Conservation (phyloP, 2,329 filamentous ascomycete genomes). For the Stachybotrys chlorohalonatus region DNA sequence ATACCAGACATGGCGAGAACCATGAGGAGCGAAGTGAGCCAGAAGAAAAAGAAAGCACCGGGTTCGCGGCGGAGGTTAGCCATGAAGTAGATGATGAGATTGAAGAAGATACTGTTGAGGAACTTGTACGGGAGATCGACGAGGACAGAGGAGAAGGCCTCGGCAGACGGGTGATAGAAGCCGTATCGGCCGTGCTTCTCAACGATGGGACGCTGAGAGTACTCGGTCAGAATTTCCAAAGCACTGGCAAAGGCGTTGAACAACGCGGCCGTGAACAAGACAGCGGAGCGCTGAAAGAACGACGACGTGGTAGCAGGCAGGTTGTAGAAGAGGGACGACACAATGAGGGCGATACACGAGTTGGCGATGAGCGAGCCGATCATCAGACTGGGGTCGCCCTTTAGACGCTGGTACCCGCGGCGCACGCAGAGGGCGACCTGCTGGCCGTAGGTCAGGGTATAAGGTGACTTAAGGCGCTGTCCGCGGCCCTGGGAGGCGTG, state of each 20-base stretch:
- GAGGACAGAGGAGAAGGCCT: slow-evolving; percentile 25
- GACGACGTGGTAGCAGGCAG: slow-evolving; percentile 28
- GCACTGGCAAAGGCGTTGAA: slow-evolving; percentile 37
- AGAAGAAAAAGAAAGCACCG: slow-evolving; percentile 37
- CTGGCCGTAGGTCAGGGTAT: slow-evolving; percentile 35
- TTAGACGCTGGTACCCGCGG: slow-evolving; percentile 28
- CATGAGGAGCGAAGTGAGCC: slow-evolving; percentile 37
- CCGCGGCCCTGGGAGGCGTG: slow-evolving; percentile 18
- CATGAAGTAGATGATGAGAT: slow-evolving; percentile 41
- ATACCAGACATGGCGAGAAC: slow-evolving; percentile 57
- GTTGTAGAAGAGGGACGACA: slow-evolving; percentile 42
- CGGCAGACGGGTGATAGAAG: slow-evolving; percentile 27
- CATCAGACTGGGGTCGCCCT: slow-evolving; percentile 13
- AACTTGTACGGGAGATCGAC: slow-evolving; percentile 35
- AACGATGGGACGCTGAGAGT: slow-evolving; percentile 26
- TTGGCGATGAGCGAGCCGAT: slow-evolving; percentile 20
- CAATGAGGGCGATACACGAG: slow-evolving; percentile 37
- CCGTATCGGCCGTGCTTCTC: slow-evolving; percentile 30
- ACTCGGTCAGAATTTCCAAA: slow-evolving; percentile 28
- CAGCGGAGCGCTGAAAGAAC: slow-evolving; percentile 34
- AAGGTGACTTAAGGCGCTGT: slow-evolving; percentile 36
- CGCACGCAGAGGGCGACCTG: slow-evolving; percentile 34
- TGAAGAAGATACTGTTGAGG: slow-evolving; percentile 28
- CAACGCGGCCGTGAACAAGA: slow-evolving; percentile 45
- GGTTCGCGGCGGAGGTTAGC: slow-evolving; percentile 32